Conservation (phyloP, 768 basidiomycete species). For the Gelatoporia subvermispora region DNA sequence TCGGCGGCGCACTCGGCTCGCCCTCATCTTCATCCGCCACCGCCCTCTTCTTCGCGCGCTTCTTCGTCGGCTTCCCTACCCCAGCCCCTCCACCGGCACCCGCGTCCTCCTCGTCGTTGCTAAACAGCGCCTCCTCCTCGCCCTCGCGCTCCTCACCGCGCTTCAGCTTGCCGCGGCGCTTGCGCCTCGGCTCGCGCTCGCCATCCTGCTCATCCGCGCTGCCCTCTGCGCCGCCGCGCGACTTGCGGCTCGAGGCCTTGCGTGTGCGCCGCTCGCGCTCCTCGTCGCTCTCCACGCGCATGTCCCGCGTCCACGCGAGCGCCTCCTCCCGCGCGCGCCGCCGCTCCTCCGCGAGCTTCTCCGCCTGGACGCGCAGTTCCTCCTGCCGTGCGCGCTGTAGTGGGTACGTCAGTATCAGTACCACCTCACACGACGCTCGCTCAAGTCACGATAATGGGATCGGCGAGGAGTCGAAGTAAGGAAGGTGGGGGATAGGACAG, state of each 20-base stretch:
- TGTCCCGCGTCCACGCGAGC: constrained; percentile 68
- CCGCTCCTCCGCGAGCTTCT: constrained; percentile 77
- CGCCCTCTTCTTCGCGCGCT: constrained; percentile 70
- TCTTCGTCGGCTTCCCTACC: constrained; percentile 56
- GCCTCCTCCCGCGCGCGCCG: constrained; percentile 73
- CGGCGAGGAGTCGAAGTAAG: not conserved
- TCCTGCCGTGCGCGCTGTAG: constrained; percentile 57
- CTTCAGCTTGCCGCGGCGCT: constrained; percentile 63
- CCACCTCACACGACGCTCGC: too few relatives aligned
- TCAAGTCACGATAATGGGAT: not conserved
- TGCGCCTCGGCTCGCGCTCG: constrained; percentile 61
- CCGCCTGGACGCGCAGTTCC: constrained; percentile 62
- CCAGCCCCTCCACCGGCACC: too few relatives aligned
- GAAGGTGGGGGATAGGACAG: not conserved
- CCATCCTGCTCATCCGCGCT: constrained; percentile 35
- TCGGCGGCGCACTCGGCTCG: constrained; percentile 45
- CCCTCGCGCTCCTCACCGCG: constrained; percentile 36
- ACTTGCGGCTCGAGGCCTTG: constrained; percentile 47
- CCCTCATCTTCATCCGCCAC: constrained; percentile 78
- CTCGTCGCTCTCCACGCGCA: constrained; percentile 67
- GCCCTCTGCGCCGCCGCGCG: constrained; percentile 52
- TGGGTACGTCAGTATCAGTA: not conserved
- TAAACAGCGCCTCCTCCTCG: constrained; percentile 64
- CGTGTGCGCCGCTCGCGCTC: constrained; percentile 58
- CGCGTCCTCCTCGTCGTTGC: constrained; percentile 68